phyloP scores from a whole-genome alignment of 306 rosid species.

The Erythrophleum fordii region DNA sequence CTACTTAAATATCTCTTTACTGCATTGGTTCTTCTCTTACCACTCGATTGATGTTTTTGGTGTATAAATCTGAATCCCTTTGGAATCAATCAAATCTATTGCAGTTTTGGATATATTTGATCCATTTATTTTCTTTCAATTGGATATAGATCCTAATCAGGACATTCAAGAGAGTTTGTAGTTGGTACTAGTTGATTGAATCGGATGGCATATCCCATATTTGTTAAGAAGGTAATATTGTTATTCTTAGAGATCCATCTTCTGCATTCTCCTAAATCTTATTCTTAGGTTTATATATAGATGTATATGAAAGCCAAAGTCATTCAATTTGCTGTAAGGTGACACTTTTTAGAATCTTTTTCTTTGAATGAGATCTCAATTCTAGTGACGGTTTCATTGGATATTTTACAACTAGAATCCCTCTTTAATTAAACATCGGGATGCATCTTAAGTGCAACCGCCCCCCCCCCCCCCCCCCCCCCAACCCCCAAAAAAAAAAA shows the following conservation, averaged over 20 bases:
- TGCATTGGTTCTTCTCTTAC: constrained; percentile 20
- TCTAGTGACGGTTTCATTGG: too few relatives aligned
- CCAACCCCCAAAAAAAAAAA: not conserved
- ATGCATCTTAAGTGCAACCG: not conserved
- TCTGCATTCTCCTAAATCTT: not conserved
- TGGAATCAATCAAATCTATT: constrained; percentile 17
- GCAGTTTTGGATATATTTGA: constrained; percentile 1
- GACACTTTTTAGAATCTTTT: not conserved
- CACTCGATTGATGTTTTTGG: constrained; percentile 14
- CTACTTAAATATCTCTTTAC: constrained; percentile 10
- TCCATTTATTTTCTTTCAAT: not conserved
- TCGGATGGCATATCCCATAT: constrained; percentile 18
- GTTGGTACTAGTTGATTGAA: not conserved
- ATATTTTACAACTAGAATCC: too few relatives aligned
- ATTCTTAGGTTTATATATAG: not conserved
- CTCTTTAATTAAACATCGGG: too few relatives aligned
- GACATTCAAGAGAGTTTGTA: not conserved
- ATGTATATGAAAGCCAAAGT: not conserved
- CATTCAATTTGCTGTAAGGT: not conserved
- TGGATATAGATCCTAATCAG: not conserved
- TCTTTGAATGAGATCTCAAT: too few relatives aligned
- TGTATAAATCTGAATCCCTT: not conserved
- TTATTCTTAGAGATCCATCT: not conserved
- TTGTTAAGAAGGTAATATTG: not conserved
- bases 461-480: not conserved